Conservation (phyloP, 768 basidiomycete genomes). For the Lactarius tabidus region DNA sequence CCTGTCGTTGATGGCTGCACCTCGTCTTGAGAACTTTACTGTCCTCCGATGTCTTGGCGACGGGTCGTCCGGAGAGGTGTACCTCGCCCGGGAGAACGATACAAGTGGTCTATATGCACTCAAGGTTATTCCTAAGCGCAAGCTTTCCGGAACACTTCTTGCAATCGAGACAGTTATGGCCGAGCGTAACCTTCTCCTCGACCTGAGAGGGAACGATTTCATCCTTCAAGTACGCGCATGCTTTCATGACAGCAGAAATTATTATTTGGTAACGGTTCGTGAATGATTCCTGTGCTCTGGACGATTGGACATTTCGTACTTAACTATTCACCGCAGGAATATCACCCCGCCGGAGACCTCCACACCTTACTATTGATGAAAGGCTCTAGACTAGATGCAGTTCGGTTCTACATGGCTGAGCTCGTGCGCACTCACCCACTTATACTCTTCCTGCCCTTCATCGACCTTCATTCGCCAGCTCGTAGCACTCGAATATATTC, state of each 20-base stretch:
- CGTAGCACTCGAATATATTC: constrained; percentile 15
- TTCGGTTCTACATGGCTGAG: constrained; percentile 24
- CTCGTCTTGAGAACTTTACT: constrained; percentile 17
- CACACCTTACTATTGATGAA: constrained; percentile 11
- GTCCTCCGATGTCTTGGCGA: constrained; percentile 15
- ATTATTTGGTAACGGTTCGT: constrained; percentile 17
- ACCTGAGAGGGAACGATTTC: constrained; percentile 21
- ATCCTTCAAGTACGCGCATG: constrained; percentile 18
- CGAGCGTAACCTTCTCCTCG: constrained; percentile 19
- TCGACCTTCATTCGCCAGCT: constrained; percentile 4
- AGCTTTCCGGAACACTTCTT: background rate
- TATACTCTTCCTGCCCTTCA: background rate
- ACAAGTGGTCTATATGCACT: constrained; percentile 19
- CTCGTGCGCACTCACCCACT: constrained; percentile 7
- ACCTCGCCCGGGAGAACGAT: constrained; percentile 17
- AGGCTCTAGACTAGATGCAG: constrained; percentile 7
- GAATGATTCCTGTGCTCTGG: too few species aligned
- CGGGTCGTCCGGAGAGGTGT: constrained; percentile 15
- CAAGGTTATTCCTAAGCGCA: constrained; percentile 19
- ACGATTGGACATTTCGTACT: background rate
- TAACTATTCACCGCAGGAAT: constrained; percentile 11
- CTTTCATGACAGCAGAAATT: constrained; percentile 21
- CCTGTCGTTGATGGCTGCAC: constrained; percentile 12
- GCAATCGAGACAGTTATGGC: constrained; percentile 6
- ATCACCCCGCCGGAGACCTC: constrained; percentile 21